Evolutionary conservation across 148 eudicot species (phyloP).

Genomic region (Euryodendron excelsum): DNA sequence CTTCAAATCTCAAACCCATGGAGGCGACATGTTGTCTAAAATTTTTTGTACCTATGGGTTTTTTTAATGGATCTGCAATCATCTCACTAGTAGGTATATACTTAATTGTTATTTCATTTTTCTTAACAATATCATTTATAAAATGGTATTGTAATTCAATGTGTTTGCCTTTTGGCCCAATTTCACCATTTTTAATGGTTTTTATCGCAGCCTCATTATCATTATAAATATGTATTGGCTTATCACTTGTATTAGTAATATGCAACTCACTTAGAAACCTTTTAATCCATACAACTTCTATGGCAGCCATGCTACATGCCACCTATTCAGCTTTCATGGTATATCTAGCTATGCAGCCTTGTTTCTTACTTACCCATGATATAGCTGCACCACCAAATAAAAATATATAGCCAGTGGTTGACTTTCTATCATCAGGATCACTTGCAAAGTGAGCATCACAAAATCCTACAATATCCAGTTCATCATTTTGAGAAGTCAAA

Average conservation of each 20-base stretch:
- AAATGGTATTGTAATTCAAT: background rate
- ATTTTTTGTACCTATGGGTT: no score
- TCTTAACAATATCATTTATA: background rate
- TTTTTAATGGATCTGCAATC: no score
- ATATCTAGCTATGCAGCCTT: background rate
- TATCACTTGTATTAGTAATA: background rate
- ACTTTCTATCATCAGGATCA: background rate
- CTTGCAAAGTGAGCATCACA: background rate
- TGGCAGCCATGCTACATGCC: background rate
- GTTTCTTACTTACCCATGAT: background rate
- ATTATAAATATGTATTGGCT: background rate
- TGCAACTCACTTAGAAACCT: background rate
- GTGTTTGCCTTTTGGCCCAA: background rate
- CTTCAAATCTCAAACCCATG: no score
- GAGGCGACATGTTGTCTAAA: no score
- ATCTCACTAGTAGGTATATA: background rate
- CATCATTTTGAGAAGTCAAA: background rate
- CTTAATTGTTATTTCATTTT: background rate
- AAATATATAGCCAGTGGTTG: background rate
- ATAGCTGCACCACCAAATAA: background rate
- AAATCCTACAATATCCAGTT: background rate
- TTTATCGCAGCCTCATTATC: background rate
- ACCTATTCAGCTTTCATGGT: conserved; percentile 3
- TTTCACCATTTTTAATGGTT: background rate
- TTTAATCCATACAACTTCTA: background rate